These are phyloP conservation scores for Plectosphaerella cucumerina DNA, from an alignment of 2,329 filamentous ascomycete species.

Conservation along the genomic window DNA sequence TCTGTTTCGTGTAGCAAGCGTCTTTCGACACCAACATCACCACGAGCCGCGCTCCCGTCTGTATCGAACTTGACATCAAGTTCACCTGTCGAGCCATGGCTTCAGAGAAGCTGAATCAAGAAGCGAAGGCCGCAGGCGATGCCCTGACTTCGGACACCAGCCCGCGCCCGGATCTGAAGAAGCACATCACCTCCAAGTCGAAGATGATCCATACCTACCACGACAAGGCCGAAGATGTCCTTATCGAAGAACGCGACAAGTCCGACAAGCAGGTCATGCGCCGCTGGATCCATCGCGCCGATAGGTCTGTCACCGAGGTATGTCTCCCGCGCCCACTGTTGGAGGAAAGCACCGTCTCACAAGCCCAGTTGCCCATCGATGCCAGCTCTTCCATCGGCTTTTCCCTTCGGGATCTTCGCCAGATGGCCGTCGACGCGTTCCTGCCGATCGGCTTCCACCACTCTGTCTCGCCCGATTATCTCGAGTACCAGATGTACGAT, in stretches of 20 bases:
- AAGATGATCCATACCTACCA: background rate
- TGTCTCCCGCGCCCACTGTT: background rate
- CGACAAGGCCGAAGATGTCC: background rate
- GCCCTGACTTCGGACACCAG: too few relatives aligned
- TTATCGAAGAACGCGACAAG: conserved; percentile 6
- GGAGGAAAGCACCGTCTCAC: background rate
- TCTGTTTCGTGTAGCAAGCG: too few relatives aligned
- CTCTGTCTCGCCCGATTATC: conserved; percentile 81
- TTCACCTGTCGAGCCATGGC: too few relatives aligned
- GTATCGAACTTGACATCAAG: too few relatives aligned
- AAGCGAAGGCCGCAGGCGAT: too few relatives aligned
- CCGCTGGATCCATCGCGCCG: conserved; percentile 4
- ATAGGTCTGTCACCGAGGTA: conserved; percentile 3
- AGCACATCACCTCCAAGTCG: background rate
- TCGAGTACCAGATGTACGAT: conserved; percentile 67
- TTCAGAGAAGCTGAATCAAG: too few relatives aligned
- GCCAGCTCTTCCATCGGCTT: conserved; percentile 9
- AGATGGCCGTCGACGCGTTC: conserved; percentile 62
- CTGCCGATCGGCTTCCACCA: conserved; percentile 84
- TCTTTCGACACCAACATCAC: too few relatives aligned
- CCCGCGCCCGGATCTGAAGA: background rate
- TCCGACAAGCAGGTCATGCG: conserved; percentile 1
- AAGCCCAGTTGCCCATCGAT: background rate
- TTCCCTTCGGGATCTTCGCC: conserved; percentile 2
- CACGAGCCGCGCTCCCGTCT: too few relatives aligned